Base-by-base conservation (phyloP, 2,329 filamentous ascomycete species). In the Aspergillus sp. region DNA sequence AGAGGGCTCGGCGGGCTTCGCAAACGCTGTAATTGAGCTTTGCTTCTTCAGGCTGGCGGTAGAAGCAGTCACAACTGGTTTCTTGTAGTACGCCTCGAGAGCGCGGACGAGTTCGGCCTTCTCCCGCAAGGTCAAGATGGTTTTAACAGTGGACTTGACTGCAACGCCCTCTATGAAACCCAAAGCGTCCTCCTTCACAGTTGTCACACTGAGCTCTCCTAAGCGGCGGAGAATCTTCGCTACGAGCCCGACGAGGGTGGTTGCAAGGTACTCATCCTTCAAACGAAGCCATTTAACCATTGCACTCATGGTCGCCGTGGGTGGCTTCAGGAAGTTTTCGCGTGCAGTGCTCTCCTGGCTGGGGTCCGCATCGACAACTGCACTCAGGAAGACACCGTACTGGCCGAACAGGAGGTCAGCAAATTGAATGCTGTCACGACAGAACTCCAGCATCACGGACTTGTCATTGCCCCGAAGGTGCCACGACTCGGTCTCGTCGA, bases 361-460 rank as follows among this genome's bases (percentile, higher is more conserved):
- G 7, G 66, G 68, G 50, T 76, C 73, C 20, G 74, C 73, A 47
- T 76, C 74, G 36, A 75, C 74, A 52, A 91, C 71, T 11, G 89
- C 88, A 43, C 87, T 88, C 2, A 89, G 84, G 57, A 99, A 86
- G 53, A 97, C 82, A 47, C 86, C 87, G 68, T 95, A 94, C 62
- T 96, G 87, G 38, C 89, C 86, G 65, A 97, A 89, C 1, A 96
- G 80, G 32, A 83, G 81, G 65, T 96, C 89, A 0, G 93, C 92
- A 65, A 96, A 89, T 63, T 97, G 91, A 84, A 99, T 99, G 13
- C 89, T 89, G 66, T 96, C 91, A 59, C 94, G 87, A 67, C 92
- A 97, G 64, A 97, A 97, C 52, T 96, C 87, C 63, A 91, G 87
- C 89, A 99, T 92, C 49, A 84, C 78, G 17, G 78, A 73, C 67